phyloP scores from a whole-genome alignment of 805 yeast species.

The Zygosaccharomyces bisporus region DNA sequence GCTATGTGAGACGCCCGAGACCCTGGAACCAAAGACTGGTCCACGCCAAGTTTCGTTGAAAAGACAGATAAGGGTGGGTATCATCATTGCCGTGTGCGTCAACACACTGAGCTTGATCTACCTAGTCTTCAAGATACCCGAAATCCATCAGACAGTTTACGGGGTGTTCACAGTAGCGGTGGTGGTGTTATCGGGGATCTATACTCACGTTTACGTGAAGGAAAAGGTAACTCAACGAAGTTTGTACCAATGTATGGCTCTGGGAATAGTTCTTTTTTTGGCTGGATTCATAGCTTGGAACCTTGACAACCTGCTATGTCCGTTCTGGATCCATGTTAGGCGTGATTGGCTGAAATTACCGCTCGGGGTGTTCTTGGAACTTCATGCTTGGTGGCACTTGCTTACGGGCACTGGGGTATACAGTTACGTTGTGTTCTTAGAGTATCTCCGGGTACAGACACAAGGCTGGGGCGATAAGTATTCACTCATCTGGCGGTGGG shows the following conservation, averaged over 20 bases:
- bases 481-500: conserved; percentile 53
- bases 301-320: conserved; percentile 78
- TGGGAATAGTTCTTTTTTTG: conserved; percentile 60
- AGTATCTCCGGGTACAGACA: conserved; percentile 67
- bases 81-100: conserved; percentile 18
- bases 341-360: conserved; percentile 68
- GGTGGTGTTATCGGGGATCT: conserved; percentile 52
- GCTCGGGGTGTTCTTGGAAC: conserved; percentile 77
- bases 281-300: conserved; percentile 86
- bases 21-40: conserved; percentile 8
- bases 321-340: conserved; percentile 52
- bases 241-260: conserved; percentile 50
- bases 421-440: conserved; percentile 74
- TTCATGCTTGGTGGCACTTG: conserved; percentile 98
- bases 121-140: conserved; percentile 71
- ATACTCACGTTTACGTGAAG: conserved; percentile 54
- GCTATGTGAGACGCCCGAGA: conserved; percentile 51
- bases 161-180: conserved; percentile 72
- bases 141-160: conserved; percentile 83
- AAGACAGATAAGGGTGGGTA: conserved; percentile 17
- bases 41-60: conserved; percentile 4
- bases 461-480: conserved; percentile 54
- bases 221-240: conserved; percentile 47
- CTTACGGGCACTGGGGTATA: conserved; percentile 85
- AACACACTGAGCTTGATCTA: conserved; percentile 44